Evolutionary conservation across 148 eudicot genomes (phyloP).

Genomic region (Dianthus caryophyllus): DNA sequence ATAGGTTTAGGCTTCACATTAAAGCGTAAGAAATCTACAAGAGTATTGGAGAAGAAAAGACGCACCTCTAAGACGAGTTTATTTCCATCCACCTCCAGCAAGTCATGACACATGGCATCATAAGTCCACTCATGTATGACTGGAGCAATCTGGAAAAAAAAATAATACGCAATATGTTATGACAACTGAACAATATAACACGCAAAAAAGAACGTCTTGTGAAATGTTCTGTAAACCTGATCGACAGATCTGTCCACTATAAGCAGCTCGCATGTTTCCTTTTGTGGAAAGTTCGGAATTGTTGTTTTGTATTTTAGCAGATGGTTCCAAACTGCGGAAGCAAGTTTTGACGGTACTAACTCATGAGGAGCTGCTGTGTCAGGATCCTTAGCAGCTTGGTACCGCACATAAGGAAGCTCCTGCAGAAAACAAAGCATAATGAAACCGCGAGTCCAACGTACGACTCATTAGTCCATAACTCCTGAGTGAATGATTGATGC

Average conservation of each 20-base stretch:
- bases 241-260: slow-evolving; percentile 92
- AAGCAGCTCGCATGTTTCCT: slow-evolving; percentile 89
- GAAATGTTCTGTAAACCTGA: slow-evolving; percentile 42
- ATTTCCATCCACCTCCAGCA: slow-evolving; percentile 88
- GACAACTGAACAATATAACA: slow-evolving; percentile 19
- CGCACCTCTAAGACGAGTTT: slow-evolving; percentile 82
- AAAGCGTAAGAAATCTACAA: slow-evolving; percentile 15
- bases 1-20: slow-evolving; percentile 15
- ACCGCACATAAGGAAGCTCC: slow-evolving; percentile 87
- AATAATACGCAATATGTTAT: slow-evolving; percentile 16
- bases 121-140: slow-evolving; percentile 99
- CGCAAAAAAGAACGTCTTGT: background rate
- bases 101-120: slow-evolving; percentile 98
- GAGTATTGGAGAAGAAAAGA: background rate
- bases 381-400: slow-evolving; percentile 48
- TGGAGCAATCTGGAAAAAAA: slow-evolving; percentile 75
- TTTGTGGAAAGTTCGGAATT: slow-evolving; percentile 73
- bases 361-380: slow-evolving; percentile 46
- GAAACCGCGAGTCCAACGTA: slow-evolving; percentile 4
- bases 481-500: background rate
- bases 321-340: slow-evolving; percentile 68
- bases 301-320: slow-evolving; percentile 58
- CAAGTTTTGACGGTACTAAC: slow-evolving; percentile 69
- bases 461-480: background rate
- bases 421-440: slow-evolving; percentile 26